Evolutionary conservation across 306 rosid species (phyloP), one percentile per base, ranked within the genome.

Genomic region (Hippophae rhamnoides): DNA sequence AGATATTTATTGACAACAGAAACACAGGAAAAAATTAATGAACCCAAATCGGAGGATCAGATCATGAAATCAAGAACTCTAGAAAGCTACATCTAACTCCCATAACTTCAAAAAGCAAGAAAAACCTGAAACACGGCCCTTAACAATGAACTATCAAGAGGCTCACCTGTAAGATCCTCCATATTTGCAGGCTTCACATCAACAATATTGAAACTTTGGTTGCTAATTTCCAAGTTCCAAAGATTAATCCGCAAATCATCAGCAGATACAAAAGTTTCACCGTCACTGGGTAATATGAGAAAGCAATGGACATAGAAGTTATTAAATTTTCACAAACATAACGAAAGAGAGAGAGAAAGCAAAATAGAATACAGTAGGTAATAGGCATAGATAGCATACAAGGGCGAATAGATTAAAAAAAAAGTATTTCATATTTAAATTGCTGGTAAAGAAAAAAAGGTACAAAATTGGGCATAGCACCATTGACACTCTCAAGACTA

Each of bases 241-340:
- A 83, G 65, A 79, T 83, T 86, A 78, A 86, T 83, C 72, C 87
- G 79, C 52, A 83, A 80, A 67, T 76, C 85, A 56, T 86, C 95
- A 5, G 85, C 83, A 10, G 89, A 86, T 68, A 86, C 61, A 76
- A 86, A 86, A 51, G 95, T 86, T 79, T 83, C 87, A 49, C 81
- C 79, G 47, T 86, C 85, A 66, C 95, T 86, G 83, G 41, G 56
- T 12, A 54, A 65, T 26, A 49, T 2, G 38, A 31, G 0, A 31
- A 5, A 31, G 38, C 5, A 4, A 31, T 2, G 38, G 23, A 31
- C 3, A 4, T 31, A 4, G 5, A 4, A 31, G 5, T 31, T 31
- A 31, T 31, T 31, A 4, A 31, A 18, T 18, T 18, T 18, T 18
- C 23, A 18, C 23, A 18, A 18, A 18, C 23, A 18, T 0, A 18